Evolutionary conservation across 352 stramenopile genomes (phyloP).

Genomic region (Globisporangium cederbergense): DNA sequence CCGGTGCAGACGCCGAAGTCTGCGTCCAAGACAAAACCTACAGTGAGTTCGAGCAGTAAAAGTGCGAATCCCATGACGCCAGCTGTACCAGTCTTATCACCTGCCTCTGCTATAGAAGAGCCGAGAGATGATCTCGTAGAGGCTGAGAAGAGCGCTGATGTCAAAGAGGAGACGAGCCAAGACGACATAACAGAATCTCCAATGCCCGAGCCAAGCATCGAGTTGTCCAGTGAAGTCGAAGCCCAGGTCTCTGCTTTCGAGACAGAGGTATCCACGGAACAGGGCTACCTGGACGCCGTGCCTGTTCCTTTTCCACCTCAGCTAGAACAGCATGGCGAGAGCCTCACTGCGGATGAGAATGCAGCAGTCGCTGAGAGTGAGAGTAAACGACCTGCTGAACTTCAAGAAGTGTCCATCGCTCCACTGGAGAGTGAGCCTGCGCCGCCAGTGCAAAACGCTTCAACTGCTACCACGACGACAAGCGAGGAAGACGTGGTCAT

Average conservation of each 20-base stretch:
- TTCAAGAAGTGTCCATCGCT: not conserved
- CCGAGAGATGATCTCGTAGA: not conserved
- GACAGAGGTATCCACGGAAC: not conserved
- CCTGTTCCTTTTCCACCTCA: not conserved
- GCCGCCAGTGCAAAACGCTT: not conserved
- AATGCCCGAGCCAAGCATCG: not conserved
- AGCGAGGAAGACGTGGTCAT: not conserved
- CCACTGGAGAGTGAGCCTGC: not conserved
- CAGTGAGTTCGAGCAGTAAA: slow-evolving; percentile 1
- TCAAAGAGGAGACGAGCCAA: not conserved
- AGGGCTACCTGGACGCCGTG: not conserved
- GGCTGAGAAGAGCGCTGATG: not conserved
- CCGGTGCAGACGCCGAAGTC: slow-evolving; percentile 3
- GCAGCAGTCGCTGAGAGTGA: not conserved
- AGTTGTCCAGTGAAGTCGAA: not conserved
- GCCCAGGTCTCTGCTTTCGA: not conserved
- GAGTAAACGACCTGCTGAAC: not conserved
- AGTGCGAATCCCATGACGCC: not conserved
- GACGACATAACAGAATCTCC: not conserved
- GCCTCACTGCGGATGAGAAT: not conserved
- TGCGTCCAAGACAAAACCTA: slow-evolving; percentile 6
- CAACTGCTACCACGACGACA: not conserved
- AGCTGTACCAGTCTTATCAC: not conserved
- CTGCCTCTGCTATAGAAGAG: not conserved
- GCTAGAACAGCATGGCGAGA: not conserved